Evolutionary conservation across 1,284 basidiomycete genomes (phyloP).

Genomic region (Pseudozyma flocculosa): DNA sequence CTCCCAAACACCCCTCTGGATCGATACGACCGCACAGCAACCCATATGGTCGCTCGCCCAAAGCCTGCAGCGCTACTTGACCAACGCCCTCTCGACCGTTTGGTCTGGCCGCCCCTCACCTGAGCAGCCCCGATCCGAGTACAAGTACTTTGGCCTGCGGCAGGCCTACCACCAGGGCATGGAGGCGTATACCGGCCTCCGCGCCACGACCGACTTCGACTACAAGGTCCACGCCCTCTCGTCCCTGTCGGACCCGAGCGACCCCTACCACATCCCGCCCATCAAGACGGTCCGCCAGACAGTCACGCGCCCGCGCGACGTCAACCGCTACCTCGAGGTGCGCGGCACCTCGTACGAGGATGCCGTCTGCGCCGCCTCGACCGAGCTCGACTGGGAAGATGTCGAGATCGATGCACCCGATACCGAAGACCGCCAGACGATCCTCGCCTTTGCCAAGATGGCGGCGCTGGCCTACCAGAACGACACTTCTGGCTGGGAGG

Average conservation of each 20-base stretch:
- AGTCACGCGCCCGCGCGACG: slow-evolving; percentile 25
- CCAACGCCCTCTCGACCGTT: neutral
- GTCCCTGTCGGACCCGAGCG: slow-evolving; percentile 5
- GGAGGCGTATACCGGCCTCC: slow-evolving; percentile 19
- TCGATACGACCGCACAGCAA: neutral
- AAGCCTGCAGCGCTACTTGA: neutral
- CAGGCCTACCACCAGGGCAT: slow-evolving; percentile 34
- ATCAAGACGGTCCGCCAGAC: slow-evolving; percentile 23
- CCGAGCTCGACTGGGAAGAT: slow-evolving; percentile 60
- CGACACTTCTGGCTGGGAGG: slow-evolving; percentile 30
- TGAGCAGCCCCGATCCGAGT: neutral
- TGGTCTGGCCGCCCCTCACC: neutral
- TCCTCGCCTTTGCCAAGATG: slow-evolving; percentile 89
- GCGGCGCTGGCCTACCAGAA: slow-evolving; percentile 78
- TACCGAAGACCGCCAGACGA: slow-evolving; percentile 72
- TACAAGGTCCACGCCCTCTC: slow-evolving; percentile 23
- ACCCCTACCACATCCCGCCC: slow-evolving; percentile 19
- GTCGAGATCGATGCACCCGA: slow-evolving; percentile 65
- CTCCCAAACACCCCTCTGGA: neutral
- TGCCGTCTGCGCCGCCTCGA: slow-evolving; percentile 26
- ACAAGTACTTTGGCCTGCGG: slow-evolving; percentile 22
- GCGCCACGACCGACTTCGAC: slow-evolving; percentile 17
- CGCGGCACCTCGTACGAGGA: slow-evolving; percentile 25
- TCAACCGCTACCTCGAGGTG: slow-evolving; percentile 25
- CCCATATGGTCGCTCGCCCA: neutral